These are phyloP conservation scores for Blastocystis sp. DNA, from an alignment of 352 stramenopile genomes.

Conservation along the genomic window DNA sequence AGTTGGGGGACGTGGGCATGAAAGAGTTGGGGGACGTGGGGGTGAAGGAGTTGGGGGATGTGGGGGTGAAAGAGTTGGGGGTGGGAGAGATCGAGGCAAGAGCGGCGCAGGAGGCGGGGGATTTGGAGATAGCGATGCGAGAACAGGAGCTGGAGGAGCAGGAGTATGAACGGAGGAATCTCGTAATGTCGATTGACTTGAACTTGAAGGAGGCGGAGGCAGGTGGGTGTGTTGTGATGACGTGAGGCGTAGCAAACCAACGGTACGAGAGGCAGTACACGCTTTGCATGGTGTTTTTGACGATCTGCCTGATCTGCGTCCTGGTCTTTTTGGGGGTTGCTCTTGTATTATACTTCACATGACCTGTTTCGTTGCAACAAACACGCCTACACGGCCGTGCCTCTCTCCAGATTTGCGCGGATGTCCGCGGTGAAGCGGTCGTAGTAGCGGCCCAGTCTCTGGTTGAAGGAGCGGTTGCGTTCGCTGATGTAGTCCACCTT, in stretches of 20 bases:
- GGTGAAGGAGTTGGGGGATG: background rate
- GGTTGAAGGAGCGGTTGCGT: slow-evolving; percentile 94
- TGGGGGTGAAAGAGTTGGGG: background rate
- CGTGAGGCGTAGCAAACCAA: background rate
- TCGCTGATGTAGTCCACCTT: slow-evolving; percentile 95
- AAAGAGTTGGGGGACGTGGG: background rate
- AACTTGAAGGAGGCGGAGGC: no score
- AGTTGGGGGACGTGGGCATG: background rate
- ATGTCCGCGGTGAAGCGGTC: slow-evolving; percentile 97
- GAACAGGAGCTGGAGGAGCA: no score
- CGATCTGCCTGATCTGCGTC: background rate
- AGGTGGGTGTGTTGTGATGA: no score
- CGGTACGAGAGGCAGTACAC: background rate
- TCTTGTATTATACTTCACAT: background rate
- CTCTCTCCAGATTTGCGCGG: slow-evolving; percentile 92
- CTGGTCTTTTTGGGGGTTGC: background rate
- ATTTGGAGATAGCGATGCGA: no score
- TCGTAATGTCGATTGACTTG: no score
- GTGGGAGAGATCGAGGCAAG: background rate
- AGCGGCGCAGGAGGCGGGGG: background rate
- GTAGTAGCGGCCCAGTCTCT: slow-evolving; percentile 91
- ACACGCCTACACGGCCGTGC: slow-evolving; percentile 86
- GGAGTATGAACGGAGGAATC: no score
- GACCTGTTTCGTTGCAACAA: slow-evolving; percentile 22
- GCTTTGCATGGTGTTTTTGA: background rate